Percentiles rank a stretch among this genome's conserved stretches.
Evolutionary conservation across 1,139 yeast genomes (phyloP).

Genomic region (Candida tropicalis): DNA sequence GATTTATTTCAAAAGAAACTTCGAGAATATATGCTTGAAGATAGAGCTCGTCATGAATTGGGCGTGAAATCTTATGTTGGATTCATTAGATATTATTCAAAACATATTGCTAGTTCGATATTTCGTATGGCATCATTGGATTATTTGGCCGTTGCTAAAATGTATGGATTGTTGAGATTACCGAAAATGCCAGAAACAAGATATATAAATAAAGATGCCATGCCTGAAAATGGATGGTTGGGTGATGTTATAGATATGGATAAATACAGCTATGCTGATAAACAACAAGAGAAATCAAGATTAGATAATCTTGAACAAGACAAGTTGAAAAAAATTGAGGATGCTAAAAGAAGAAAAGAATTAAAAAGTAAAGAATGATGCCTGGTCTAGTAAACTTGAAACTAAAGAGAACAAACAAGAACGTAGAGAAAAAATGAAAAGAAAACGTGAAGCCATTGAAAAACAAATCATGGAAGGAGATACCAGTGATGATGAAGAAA

Average conservation of each 20-base stretch:
- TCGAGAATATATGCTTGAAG: slow-evolving; percentile 64
- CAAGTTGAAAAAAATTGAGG: slow-evolving; percentile 44
- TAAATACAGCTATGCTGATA: slow-evolving; percentile 62
- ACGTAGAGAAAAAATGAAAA: slow-evolving; percentile 63
- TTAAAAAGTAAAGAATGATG: slow-evolving; percentile 56
- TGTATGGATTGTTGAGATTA: slow-evolving; percentile 79
- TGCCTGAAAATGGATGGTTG: slow-evolving; percentile 76
- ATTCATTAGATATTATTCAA: slow-evolving; percentile 78
- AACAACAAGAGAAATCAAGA: slow-evolving; percentile 64
- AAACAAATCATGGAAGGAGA: slow-evolving; percentile 52
- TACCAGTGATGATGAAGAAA: slow-evolving; percentile 53
- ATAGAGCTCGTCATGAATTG: slow-evolving; percentile 77
- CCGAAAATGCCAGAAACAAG: slow-evolving; percentile 95
- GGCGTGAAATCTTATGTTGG: slow-evolving; percentile 84
- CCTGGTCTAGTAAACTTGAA: slow-evolving; percentile 79
- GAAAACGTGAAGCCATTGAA: slow-evolving; percentile 66
- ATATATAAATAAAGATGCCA: slow-evolving; percentile 45
- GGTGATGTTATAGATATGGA: slow-evolving; percentile 66
- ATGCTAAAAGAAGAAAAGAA: slow-evolving; percentile 52
- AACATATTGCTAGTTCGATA: slow-evolving; percentile 89
- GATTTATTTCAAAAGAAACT: slow-evolving; percentile 32
- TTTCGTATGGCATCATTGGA: slow-evolving; percentile 76
- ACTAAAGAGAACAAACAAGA: slow-evolving; percentile 65
- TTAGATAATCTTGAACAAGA: slow-evolving; percentile 56
- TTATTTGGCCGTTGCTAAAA: slow-evolving; percentile 67